These are phyloP conservation scores for Plenodomus tracheiphilus DNA, from an alignment of 2,329 filamentous ascomycete genomes.

Conservation along the genomic window DNA sequence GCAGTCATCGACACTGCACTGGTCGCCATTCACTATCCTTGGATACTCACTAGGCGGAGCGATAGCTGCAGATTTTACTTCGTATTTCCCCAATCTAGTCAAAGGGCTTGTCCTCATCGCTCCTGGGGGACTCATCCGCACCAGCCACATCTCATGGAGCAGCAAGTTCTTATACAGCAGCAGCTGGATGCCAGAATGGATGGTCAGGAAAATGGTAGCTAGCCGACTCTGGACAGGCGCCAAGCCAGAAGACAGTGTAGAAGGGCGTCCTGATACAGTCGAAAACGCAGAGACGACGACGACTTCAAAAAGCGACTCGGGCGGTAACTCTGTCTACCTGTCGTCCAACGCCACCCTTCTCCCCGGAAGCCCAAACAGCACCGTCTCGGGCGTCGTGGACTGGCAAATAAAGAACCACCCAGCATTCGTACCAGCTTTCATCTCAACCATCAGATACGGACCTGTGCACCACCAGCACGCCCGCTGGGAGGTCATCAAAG, in stretches of 20 bases:
- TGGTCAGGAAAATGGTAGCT: constrained; percentile 54
- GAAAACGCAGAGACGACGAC: constrained; percentile 18
- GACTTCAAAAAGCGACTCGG: constrained; percentile 10
- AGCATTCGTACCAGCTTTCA: constrained; percentile 71
- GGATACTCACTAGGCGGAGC: constrained; percentile 83
- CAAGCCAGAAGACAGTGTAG: constrained; percentile 15
- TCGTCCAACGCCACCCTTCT: constrained; percentile 49
- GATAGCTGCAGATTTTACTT: constrained; percentile 70
- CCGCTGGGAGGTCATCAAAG: constrained; percentile 63
- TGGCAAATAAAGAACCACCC: constrained; percentile 71
- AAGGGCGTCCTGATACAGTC: constrained; percentile 29
- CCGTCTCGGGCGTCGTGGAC: constrained; percentile 64
- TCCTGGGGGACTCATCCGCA: constrained; percentile 75
- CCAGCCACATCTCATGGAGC: constrained; percentile 62
- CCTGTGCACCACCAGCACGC: constrained; percentile 68
- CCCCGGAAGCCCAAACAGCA: constrained; percentile 55
- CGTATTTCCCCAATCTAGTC: constrained; percentile 69
- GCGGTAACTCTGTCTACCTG: constrained; percentile 21
- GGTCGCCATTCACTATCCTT: constrained; percentile 65
- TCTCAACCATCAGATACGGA: constrained; percentile 70
- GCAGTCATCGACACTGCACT: constrained; percentile 65
- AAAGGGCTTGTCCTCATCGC: constrained; percentile 74
- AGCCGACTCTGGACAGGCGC: constrained; percentile 35
- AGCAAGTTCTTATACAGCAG: constrained; percentile 66
- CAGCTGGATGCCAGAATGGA: constrained; percentile 61